Evolutionary conservation across 2,329 filamentous ascomycete genomes (phyloP).

Genomic region (Magnaporthiopsis rhizophila): DNA sequence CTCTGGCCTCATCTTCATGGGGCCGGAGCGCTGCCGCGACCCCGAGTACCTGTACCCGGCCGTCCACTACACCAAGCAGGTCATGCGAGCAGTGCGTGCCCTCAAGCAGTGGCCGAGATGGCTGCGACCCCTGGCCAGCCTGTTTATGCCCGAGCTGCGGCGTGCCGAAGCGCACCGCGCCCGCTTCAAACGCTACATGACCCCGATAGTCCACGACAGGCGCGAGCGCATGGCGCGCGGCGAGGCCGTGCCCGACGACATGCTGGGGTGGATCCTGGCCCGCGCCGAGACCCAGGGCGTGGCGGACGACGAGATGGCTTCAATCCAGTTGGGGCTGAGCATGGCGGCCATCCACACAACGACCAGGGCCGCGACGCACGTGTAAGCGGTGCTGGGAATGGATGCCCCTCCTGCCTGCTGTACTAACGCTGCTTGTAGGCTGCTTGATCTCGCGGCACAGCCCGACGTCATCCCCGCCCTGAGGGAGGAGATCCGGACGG

Average conservation of each 20-base stretch:
- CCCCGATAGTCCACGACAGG: neutral
- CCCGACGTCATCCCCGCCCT: conserved; percentile 43
- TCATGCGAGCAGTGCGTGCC: neutral
- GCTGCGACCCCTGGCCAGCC: conserved; percentile 2
- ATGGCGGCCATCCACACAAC: conserved; percentile 46
- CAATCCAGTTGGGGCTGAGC: conserved; percentile 31
- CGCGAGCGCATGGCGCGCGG: conserved; percentile 4
- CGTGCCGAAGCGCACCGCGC: conserved; percentile 6
- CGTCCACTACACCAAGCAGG: conserved; percentile 33
- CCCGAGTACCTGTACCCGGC: conserved; percentile 35
- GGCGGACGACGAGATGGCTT: conserved; percentile 2
- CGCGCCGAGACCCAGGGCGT: conserved; percentile 7
- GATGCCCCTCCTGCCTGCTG: neutral
- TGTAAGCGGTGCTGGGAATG: neutral
- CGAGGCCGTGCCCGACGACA: neutral
- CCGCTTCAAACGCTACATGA: neutral
- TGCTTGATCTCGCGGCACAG: conserved; percentile 38
- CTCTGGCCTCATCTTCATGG: conserved; percentile 38
- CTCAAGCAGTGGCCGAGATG: conserved; percentile 5
- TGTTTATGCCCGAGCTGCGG: conserved; percentile 8
- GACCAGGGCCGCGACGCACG: conserved; percentile 24
- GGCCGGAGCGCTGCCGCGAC: conserved; percentile 33
- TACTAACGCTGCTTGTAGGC: neutral
- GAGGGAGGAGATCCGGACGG: conserved; percentile 39
- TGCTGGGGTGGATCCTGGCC: conserved; percentile 16